Percentiles rank a stretch among this genome's conserved stretches.
Conservation (phyloP, 2,329 filamentous ascomycete species). For the Fusarium subglutinans region DNA sequence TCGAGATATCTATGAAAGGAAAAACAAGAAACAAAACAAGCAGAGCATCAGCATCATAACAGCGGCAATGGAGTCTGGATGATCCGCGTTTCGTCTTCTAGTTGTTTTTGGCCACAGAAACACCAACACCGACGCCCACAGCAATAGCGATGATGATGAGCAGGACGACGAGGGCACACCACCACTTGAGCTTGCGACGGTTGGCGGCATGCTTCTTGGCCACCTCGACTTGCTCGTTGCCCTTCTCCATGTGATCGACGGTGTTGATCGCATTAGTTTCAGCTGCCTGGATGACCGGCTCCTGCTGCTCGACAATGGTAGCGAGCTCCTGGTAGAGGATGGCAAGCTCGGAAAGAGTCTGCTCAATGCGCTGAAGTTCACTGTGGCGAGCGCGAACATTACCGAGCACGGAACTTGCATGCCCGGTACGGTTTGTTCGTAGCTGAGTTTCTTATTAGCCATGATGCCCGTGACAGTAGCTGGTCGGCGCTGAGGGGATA, state of each 20-base stretch:
- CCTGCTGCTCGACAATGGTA: slow-evolving; percentile 77
- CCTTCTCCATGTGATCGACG: slow-evolving; percentile 72
- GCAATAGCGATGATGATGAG: slow-evolving; percentile 66
- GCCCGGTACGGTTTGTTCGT: slow-evolving; percentile 76
- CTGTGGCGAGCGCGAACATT: slow-evolving; percentile 85
- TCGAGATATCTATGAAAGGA: slow-evolving; percentile 38
- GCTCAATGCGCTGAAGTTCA: slow-evolving; percentile 83
- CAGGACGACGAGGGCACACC: slow-evolving; percentile 70
- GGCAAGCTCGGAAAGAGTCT: slow-evolving; percentile 75
- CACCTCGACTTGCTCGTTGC: slow-evolving; percentile 73
- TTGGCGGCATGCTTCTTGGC: slow-evolving; percentile 74
- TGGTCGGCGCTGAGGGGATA: neutral
- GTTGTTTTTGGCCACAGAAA: slow-evolving; percentile 51
- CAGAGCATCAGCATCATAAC: slow-evolving; percentile 23
- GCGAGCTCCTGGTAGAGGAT: slow-evolving; percentile 79
- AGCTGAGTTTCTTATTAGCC: slow-evolving; percentile 60
- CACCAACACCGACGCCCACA: slow-evolving; percentile 63
- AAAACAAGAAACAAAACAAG: slow-evolving; percentile 24
- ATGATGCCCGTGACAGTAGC: neutral
- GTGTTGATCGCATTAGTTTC: slow-evolving; percentile 74
- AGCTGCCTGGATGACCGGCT: slow-evolving; percentile 67
- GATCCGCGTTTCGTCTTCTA: slow-evolving; percentile 1
- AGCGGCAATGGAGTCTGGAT: neutral
- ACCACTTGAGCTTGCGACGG: slow-evolving; percentile 83
- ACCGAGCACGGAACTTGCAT: slow-evolving; percentile 77